A percentile compares a stretch with the other conserved stretches of the same genome.
phyloP scores from a whole-genome alignment of 2,329 filamentous ascomycete genomes.

The Diatrype stigma region DNA sequence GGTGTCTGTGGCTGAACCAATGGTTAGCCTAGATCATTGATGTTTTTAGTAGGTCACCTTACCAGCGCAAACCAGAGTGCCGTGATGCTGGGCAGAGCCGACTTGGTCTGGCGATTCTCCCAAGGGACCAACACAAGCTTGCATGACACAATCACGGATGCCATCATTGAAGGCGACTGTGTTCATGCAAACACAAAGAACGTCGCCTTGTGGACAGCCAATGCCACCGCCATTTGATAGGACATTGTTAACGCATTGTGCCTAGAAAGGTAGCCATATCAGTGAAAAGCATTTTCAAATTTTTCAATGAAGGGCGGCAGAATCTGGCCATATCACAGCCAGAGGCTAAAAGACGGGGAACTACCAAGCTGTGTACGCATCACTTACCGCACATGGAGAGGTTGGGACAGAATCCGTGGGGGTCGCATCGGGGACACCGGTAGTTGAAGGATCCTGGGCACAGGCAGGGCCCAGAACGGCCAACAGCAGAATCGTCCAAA shows the following conservation, averaged over 20 bases:
- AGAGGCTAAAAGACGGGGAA: conserved; percentile 2
- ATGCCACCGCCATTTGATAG: conserved; percentile 15
- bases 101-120: conserved; percentile 25
- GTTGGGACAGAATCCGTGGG: too few relatives aligned
- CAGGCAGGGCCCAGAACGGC: neutral
- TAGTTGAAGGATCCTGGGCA: neutral
- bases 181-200: conserved; percentile 37
- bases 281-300: conserved; percentile 4
- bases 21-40: neutral
- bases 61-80: conserved; percentile 26
- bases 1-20: neutral
- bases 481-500: neutral
- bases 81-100: conserved; percentile 21
- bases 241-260: conserved; percentile 24
- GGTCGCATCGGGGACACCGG: neutral
- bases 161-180: conserved; percentile 24
- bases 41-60: conserved; percentile 4
- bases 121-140: conserved; percentile 18
- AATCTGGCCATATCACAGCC: neutral
- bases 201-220: conserved; percentile 24
- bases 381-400: neutral
- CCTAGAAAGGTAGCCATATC: conserved; percentile 11
- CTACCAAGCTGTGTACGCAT: neutral
- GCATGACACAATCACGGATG: conserved; percentile 37
- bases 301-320: neutral